Base-by-base conservation (phyloP, 768 basidiomycete species). In the Trametes maxima region DNA sequence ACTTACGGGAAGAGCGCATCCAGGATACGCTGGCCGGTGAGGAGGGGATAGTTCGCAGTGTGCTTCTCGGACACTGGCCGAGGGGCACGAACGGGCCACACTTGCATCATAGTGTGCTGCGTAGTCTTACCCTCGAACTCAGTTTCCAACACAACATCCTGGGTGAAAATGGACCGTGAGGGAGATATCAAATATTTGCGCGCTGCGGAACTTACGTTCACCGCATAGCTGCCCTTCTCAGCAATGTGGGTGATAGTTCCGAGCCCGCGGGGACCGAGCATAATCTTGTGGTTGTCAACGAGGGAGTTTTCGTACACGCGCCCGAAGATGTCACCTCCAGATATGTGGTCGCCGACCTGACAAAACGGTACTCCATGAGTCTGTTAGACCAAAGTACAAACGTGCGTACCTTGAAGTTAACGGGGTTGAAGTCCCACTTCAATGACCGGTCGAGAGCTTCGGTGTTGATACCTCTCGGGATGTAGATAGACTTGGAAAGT, bases 61-160 rank as follows among this genome's bases (percentile, higher is more conserved):
- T 90, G 84, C 77, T 98, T 98, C 79, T 98, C 93, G n/a, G 92
- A 80, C 25, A 94, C 90, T 12, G 97, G 97, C 57, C 97, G 86
- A 51, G 97, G 95, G 19, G 96, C 97, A 70, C 97, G 93, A 63
- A 99, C 97, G 66, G 97, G 97, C 97, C 97, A 99, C 35, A 96
- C 80, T 71, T 99, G 97, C 92, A 97, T 92, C 86, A 99, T 88
- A 17, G 91, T 88, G 74, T 98, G 96, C 69, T 95, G 83, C 14
- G 94, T 90, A 40, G 81, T 89, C 78, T 95, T 94, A 66, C 96
- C 97, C 64, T 98, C 88, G 70, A 99, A 98, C 72, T 98, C 97
- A 7, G 96, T 98, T 77, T 99, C 97, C 49, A 98, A 79, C 21
- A 99, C 91, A 53, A 95, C 82, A 73, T 99, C 97, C 94, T 97